Evolutionary conservation across 805 yeast species (phyloP).

Genomic region (Torulaspora indica): DNA sequence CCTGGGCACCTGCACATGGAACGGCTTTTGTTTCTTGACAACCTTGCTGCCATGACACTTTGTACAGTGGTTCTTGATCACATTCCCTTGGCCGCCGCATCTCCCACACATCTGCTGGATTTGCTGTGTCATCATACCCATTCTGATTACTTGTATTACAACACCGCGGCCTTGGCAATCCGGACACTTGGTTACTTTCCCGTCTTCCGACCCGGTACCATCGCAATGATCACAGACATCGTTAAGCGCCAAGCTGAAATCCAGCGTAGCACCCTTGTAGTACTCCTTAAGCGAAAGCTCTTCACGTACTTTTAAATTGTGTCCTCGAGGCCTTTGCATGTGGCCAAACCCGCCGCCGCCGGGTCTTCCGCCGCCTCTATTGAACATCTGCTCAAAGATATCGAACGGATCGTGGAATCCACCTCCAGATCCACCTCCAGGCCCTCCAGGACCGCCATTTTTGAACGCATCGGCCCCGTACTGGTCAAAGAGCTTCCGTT

Average conservation of each 20-base stretch:
- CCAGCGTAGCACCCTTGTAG: constrained; percentile 61
- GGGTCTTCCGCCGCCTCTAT: constrained; percentile 29
- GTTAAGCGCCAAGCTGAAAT: constrained; percentile 61
- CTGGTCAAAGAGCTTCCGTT: constrained; percentile 62
- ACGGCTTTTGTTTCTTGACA: constrained; percentile 48
- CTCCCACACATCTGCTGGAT: constrained; percentile 72
- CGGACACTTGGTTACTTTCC: constrained; percentile 57
- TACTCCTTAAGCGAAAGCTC: constrained; percentile 58
- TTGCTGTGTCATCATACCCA: constrained; percentile 88
- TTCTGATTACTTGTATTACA: constrained; percentile 57
- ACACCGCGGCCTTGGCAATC: constrained; percentile 76
- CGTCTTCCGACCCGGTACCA: constrained; percentile 85
- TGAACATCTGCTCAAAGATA: constrained; percentile 36
- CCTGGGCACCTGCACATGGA: constrained; percentile 58
- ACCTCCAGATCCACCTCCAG: constrained; percentile 37
- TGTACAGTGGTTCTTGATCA: constrained; percentile 59
- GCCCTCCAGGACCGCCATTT: constrained; percentile 51
- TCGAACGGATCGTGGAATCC: constrained; percentile 37
- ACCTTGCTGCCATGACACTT: constrained; percentile 70
- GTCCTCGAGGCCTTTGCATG: constrained; percentile 52
- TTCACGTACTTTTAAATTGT: constrained; percentile 53
- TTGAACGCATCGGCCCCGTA: constrained; percentile 74
- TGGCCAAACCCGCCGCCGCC: constrained; percentile 51
- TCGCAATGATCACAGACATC: constrained; percentile 71
- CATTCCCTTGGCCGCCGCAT: constrained; percentile 75